A percentile compares a stretch with the other conserved stretches of the same genome.
phyloP scores from a whole-genome alignment of 352 stramenopile genomes.

The Globisporangium sylvaticum region DNA sequence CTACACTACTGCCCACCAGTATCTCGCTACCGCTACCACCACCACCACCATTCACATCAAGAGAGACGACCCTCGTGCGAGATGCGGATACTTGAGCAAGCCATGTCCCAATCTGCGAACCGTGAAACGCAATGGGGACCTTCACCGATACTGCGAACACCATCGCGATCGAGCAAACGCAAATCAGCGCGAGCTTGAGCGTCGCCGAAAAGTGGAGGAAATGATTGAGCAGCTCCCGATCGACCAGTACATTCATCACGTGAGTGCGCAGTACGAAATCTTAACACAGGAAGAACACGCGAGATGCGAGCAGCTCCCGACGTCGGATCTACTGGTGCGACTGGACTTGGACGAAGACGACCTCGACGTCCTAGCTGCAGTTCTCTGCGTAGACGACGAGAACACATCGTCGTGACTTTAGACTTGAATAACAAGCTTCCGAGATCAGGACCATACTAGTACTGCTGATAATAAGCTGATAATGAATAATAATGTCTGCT shows the following conservation, averaged over 20 bases:
- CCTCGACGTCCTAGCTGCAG: constrained; percentile 4
- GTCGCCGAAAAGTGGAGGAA: constrained; percentile 16
- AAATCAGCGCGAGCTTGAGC: constrained; percentile 59
- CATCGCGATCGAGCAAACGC: constrained; percentile 58
- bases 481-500: no score
- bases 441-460: no score
- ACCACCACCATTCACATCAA: not conserved
- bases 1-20: not conserved
- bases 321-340: not conserved
- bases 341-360: constrained; percentile 8
- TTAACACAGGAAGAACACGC: not conserved
- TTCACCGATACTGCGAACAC: constrained; percentile 54
- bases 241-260: constrained; percentile 8
- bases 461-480: no score
- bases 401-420: not conserved
- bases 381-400: constrained; percentile 3
- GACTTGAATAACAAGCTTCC: no score
- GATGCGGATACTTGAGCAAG: constrained; percentile 39
- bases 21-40: not conserved
- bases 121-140: constrained; percentile 36
- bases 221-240: constrained; percentile 8
- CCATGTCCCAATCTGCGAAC: constrained; percentile 33
- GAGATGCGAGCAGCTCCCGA: not conserved
- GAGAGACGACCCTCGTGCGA: not conserved
- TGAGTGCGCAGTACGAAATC: constrained; percentile 10